A percentile compares a stretch with the other conserved stretches of the same genome.
These are phyloP conservation scores for Cynanchum wilfordii DNA, from an alignment of 257 asterid species.

Conservation along the genomic window DNA sequence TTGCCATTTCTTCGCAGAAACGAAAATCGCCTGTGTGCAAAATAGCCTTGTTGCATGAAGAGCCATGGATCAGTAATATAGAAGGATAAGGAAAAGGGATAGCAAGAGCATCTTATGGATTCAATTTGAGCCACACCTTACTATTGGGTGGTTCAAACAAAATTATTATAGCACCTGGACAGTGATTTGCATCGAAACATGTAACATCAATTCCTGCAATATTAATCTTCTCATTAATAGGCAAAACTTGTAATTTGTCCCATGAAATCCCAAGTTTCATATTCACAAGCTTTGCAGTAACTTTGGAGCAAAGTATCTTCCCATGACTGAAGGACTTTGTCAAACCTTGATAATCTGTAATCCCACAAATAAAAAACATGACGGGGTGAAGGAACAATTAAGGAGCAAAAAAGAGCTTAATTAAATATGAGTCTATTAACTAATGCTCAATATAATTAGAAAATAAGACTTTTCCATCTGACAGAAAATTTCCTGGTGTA, in stretches of 20 bases:
- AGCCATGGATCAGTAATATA: conserved; percentile 19
- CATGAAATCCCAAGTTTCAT: conserved; percentile 73
- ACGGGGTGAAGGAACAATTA: background rate
- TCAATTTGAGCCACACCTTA: conserved; percentile 52
- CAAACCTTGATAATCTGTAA: conserved; percentile 96
- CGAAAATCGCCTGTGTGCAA: conserved; percentile 96
- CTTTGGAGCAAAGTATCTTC: conserved; percentile 67
- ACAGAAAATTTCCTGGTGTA: background rate
- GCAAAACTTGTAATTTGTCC: conserved; percentile 70
- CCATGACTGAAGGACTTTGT: conserved; percentile 87
- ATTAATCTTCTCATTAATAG: conserved; percentile 69
- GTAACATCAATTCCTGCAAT: conserved; percentile 73
- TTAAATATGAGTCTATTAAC: too few relatives aligned
- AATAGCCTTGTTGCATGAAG: conserved; percentile 51
- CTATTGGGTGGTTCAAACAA: conserved; percentile 82
- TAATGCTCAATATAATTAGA: background rate
- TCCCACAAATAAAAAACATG: too few relatives aligned
- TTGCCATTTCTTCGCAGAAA: conserved; percentile 64
- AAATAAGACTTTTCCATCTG: background rate
- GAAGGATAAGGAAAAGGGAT: background rate
- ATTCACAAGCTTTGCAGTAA: conserved; percentile 85
- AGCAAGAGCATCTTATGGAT: background rate
- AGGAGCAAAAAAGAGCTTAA: background rate
- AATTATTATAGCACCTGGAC: conserved; percentile 89
- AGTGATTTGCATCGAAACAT: conserved; percentile 94